These are phyloP conservation scores for Triangularia verruculosa DNA, from an alignment of 2,329 filamentous ascomycete species.

Conservation along the genomic window DNA sequence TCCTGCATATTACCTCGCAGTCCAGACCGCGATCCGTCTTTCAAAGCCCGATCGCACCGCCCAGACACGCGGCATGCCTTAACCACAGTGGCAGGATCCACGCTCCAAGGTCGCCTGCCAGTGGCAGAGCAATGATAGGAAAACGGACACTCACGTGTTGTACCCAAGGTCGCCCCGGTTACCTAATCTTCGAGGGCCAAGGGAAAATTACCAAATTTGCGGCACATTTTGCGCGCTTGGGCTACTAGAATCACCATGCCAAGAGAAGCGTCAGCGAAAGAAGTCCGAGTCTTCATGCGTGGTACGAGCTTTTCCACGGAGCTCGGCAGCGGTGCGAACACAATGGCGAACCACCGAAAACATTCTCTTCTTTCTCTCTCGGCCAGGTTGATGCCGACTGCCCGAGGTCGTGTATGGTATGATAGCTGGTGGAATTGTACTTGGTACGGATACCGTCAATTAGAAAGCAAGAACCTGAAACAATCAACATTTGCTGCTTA, in stretches of 20 bases:
- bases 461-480: not conserved
- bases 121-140: not conserved
- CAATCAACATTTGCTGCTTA: not conserved
- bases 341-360: not conserved
- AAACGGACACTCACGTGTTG: not conserved
- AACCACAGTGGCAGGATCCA: not conserved
- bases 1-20: not conserved
- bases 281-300: not conserved
- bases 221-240: not conserved
- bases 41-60: not conserved
- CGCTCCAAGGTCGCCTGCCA: not conserved
- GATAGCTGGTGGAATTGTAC: not conserved
- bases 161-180: not conserved
- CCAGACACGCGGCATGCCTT: not conserved
- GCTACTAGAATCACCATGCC: not conserved
- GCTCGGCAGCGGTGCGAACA: not conserved
- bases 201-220: slow-evolving; percentile 1
- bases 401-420: not conserved
- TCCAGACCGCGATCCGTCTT: not conserved
- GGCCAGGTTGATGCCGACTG: not conserved
- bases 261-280: not conserved
- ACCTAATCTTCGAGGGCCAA: not conserved
- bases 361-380: not conserved
- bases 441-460: not conserved
- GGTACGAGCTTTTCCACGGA: not conserved